Percentiles rank a stretch among this genome's conserved stretches.
phyloP scores from a whole-genome alignment of 805 yeast species.

The Zygosaccharomyces lentus region DNA sequence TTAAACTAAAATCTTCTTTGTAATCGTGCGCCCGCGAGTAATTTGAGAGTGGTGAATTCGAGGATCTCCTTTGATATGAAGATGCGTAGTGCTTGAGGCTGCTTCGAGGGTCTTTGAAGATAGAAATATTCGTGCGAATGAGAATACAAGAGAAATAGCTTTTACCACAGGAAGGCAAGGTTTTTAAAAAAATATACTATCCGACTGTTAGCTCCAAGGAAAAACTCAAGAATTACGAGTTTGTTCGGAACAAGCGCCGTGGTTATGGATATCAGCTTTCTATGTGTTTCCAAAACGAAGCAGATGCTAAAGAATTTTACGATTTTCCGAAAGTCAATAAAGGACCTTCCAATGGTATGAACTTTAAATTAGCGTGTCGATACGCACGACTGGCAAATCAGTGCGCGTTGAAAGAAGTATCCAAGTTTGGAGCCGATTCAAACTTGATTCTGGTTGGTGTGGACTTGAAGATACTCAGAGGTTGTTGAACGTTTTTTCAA shows the following conservation, averaged over 20 bases:
- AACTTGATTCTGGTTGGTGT: conserved; percentile 71
- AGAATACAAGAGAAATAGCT: conserved; percentile 38
- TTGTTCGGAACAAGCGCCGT: conserved; percentile 11
- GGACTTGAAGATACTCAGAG: conserved; percentile 69
- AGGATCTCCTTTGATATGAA: conserved; percentile 81
- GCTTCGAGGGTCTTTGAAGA: conserved; percentile 78
- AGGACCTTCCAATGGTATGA: conserved; percentile 87
- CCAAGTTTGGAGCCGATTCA: conserved; percentile 74
- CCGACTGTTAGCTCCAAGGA: conserved; percentile 13
- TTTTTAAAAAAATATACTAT: conserved; percentile 10
- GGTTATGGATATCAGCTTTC: conserved; percentile 15
- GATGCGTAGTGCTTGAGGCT: conserved; percentile 84
- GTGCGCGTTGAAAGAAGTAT: conserved; percentile 71
- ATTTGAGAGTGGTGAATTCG: conserved; percentile 45
- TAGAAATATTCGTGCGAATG: conserved; percentile 49
- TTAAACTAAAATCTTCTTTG: conserved; percentile 55
- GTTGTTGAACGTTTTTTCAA: conserved; percentile 44
- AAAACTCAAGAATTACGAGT: conserved; percentile 9
- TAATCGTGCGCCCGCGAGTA: conserved; percentile 48
- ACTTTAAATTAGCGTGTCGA: conserved; percentile 82
- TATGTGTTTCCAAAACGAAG: conserved; percentile 8
- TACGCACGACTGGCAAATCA: conserved; percentile 81
- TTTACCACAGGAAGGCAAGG: conserved; percentile 10
- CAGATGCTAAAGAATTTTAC: conserved; percentile 11
- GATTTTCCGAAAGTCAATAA: conserved; percentile 35